phyloP scores from a whole-genome alignment of 495 filamentous ascomycete genomes.

The Neurospora sublineolata region DNA sequence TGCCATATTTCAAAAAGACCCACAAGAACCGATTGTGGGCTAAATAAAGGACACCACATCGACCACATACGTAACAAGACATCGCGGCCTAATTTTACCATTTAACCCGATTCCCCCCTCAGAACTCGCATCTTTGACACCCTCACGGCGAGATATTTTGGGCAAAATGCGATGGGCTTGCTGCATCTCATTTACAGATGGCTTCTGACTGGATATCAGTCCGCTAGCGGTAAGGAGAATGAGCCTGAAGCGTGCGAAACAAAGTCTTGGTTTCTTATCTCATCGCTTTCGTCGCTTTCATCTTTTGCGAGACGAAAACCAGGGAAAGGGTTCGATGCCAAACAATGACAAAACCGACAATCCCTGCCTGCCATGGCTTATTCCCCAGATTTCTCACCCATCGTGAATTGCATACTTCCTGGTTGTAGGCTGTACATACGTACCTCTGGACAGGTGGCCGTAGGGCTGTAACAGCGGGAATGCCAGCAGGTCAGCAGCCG shows the following conservation, averaged over 20 bases:
- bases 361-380: background rate
- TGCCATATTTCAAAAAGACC: background rate
- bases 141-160: background rate
- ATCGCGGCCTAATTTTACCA: background rate
- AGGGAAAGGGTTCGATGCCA: background rate
- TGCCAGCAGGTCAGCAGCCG: background rate
- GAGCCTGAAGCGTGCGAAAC: background rate
- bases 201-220: background rate
- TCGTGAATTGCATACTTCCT: background rate
- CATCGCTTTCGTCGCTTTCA: background rate
- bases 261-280: background rate
- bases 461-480: background rate
- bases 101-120: background rate
- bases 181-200: background rate
- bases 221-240: background rate
- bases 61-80: background rate
- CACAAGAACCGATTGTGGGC: background rate
- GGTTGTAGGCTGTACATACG: background rate
- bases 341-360: background rate
- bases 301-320: background rate
- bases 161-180: background rate
- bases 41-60: background rate
- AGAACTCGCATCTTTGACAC: background rate
- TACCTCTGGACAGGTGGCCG: background rate
- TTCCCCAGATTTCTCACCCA: background rate